Percentiles rank a stretch among this genome's conserved stretches.
phyloP scores from a whole-genome alignment of 176 grass and related monocot species.

The sorghum (Sorghum bicolor) region Sorghum_bicolor_NCBIv3 NC_012878.2:48255001-48255500 shows the following conservation, averaged over 20 bases:
- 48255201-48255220: not conserved
- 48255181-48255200: not conserved
- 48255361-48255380: conserved; percentile 79
- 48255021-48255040: not conserved
- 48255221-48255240: not conserved
- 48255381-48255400: conserved; percentile 85
- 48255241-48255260: not conserved
- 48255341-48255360: conserved; percentile 99
- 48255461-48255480: conserved; percentile 73
- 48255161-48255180: not conserved
- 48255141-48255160: not conserved
- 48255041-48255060: not conserved
- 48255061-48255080: not conserved
- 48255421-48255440: conserved; percentile 78
- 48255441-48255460: conserved; percentile 70
- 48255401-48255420: conserved; percentile 59
- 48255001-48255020: not conserved
- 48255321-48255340: conserved; percentile 45
- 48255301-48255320: not conserved
- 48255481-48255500: conserved; percentile 43
- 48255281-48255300: not conserved
- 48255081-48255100: not conserved
- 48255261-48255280: not conserved
- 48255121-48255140: not conserved
- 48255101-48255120: not conserved